Conservation (phyloP, 2,329 filamentous ascomycete genomes). For the Davidsoniella virescens region DNA sequence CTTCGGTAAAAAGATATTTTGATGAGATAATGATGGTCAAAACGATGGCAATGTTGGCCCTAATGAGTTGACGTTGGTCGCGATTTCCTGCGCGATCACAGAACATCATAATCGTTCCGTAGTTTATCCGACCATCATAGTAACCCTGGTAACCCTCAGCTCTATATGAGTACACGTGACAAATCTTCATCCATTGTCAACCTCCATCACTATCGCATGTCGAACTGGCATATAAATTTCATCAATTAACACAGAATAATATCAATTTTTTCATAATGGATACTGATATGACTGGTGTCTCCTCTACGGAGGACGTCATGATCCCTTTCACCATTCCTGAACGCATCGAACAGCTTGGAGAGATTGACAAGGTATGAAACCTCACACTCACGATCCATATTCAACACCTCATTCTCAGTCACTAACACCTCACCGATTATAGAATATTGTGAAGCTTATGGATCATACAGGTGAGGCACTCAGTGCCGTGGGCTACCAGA, state of each 20-base stretch:
- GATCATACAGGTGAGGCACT: slow-evolving; percentile 31
- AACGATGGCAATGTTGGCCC: no score
- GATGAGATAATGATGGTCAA: no score
- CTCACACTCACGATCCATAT: slow-evolving; percentile 4
- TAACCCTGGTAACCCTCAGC: no score
- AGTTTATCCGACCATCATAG: no score
- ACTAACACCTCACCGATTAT: neutral
- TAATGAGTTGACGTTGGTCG: no score
- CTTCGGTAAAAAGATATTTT: no score
- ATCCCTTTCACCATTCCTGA: slow-evolving; percentile 54
- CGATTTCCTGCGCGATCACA: no score
- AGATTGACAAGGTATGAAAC: slow-evolving; percentile 49
- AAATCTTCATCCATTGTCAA: neutral
- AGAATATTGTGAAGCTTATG: slow-evolving; percentile 24
- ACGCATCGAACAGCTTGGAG: slow-evolving; percentile 63
- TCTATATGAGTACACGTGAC: no score
- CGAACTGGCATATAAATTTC: neutral
- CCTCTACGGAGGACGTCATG: neutral
- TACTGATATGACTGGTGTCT: neutral
- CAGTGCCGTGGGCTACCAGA: slow-evolving; percentile 26
- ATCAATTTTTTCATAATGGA: slow-evolving; percentile 3
- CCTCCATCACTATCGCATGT: neutral
- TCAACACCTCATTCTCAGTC: neutral
- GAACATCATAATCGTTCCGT: no score
- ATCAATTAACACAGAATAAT: neutral